Evolutionary conservation across 2,329 filamentous ascomycete species (phyloP).

Genomic region (Davidsoniella neocaledoniae): DNA sequence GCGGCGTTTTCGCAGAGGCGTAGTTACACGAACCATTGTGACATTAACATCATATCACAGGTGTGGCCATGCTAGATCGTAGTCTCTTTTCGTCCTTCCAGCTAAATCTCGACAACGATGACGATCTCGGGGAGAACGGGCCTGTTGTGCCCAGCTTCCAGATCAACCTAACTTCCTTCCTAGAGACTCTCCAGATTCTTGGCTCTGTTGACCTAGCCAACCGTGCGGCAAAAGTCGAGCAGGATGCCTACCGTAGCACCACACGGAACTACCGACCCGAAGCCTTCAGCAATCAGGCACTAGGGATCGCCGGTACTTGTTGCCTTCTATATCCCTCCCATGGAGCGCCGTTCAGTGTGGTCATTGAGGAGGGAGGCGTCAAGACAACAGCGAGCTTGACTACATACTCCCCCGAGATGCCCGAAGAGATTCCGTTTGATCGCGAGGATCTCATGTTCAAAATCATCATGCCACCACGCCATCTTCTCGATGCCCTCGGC

Average conservation of each 20-base stretch:
- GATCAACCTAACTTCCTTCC: slow-evolving; percentile 68
- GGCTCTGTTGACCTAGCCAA: slow-evolving; percentile 57
- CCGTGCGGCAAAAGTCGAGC: slow-evolving; percentile 39
- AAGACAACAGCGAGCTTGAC: slow-evolving; percentile 80
- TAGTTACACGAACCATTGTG: slow-evolving; percentile 7
- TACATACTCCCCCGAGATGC: slow-evolving; percentile 63
- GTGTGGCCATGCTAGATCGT: slow-evolving; percentile 65
- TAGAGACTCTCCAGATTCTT: slow-evolving; percentile 93
- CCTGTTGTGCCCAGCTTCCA: slow-evolving; percentile 54
- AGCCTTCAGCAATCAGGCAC: slow-evolving; percentile 67
- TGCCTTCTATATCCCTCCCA: slow-evolving; percentile 59
- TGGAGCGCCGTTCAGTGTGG: slow-evolving; percentile 67
- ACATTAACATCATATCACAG: slow-evolving; percentile 13
- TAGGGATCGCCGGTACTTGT: slow-evolving; percentile 75
- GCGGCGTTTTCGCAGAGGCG: no score
- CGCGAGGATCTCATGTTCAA: slow-evolving; percentile 69
- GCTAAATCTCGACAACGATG: slow-evolving; percentile 36
- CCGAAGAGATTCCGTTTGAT: slow-evolving; percentile 77
- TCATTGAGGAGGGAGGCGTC: slow-evolving; percentile 71
- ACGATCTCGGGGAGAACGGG: slow-evolving; percentile 23
- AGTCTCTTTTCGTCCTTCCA: slow-evolving; percentile 74
- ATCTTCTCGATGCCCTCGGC: slow-evolving; percentile 53
- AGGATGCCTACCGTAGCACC: slow-evolving; percentile 44
- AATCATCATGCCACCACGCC: slow-evolving; percentile 75
- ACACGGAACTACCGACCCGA: slow-evolving; percentile 46